Base-by-base conservation (phyloP, 495 filamentous ascomycete genomes). In the Immersiella caudata region DNA sequence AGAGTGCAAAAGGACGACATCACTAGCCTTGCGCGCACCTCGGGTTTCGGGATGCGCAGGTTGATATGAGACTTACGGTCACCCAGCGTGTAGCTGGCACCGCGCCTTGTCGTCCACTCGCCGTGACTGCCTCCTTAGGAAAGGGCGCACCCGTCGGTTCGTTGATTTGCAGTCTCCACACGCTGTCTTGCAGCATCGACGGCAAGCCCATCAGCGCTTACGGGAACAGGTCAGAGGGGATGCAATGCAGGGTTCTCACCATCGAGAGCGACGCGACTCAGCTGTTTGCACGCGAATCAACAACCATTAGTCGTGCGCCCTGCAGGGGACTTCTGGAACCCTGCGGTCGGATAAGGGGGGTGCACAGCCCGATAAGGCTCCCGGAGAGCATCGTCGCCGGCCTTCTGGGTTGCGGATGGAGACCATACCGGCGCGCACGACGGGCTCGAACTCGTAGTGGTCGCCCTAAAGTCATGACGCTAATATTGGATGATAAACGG, bases 201-300 rank as follows among this genome's bases (percentile, higher is more conserved):
- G 54, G 54, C 25, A 60, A 60, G 57, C 57, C 57, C 26, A 40
- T 60, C 57, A 60, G 57, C 57, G 20, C 57, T 60, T 36, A 57
- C 54, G 54, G 54, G n/a, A 57, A 57, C 6, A 14, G 54, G 54
- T 14, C n/a, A 27, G 1, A 26, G 54, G 24, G 54, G 11, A 57
- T 27, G 40, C 40, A 55, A 55, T 26, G 21, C 52, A 55, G 20
- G 52, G 24, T 22, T 26, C 20, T 22, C 14, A 24, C 21, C 52
- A 55, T 55, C 52, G 11, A n/a, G n/a, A n/a, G n/a, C n/a, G 20
- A 55, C 21, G 14, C 52, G 52, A 55, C 52, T 22, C 20, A n/a
- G 52, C 16, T 1, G 52, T 22, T 22, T 33, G 26, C 57, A 60
- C 57, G 57, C 36, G 57, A 60, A 21, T 11, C n/a, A 22, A 26